phyloP scores from a whole-genome alignment of 495 filamentous ascomycete species.

The Sporormia fimetaria region DNA sequence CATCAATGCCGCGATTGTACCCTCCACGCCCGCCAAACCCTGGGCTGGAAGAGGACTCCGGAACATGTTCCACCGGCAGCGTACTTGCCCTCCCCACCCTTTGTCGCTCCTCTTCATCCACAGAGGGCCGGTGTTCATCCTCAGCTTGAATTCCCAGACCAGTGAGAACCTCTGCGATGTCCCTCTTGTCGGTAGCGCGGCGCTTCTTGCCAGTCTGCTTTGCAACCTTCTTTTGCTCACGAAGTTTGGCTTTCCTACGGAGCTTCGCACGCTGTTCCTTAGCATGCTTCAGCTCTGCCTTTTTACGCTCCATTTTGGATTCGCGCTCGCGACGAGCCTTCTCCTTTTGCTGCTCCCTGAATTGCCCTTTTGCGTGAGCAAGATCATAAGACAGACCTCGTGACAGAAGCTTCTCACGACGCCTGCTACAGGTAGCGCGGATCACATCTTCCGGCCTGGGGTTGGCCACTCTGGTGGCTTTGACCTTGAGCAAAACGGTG shows the following conservation, averaged over 20 bases:
- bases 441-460: constrained; percentile 59
- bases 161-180: constrained; percentile 15
- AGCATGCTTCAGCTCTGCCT: constrained; percentile 19
- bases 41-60: constrained; percentile 20
- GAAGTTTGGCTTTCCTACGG: constrained; percentile 22
- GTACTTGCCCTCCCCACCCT: constrained; percentile 13
- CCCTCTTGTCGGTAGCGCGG: constrained; percentile 2
- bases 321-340: constrained; percentile 40
- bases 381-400: constrained; percentile 75
- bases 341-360: constrained; percentile 54
- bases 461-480: constrained; percentile 46
- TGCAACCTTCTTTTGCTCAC: constrained; percentile 23
- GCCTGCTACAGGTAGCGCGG: constrained; percentile 45
- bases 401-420: constrained; percentile 71
- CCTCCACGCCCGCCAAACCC: constrained; percentile 20
- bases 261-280: constrained; percentile 19
- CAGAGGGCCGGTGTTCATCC: constrained; percentile 9
- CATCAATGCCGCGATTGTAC: constrained; percentile 14
- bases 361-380: constrained; percentile 66
- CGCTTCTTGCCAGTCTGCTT: constrained; percentile 21
- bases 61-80: constrained; percentile 4
- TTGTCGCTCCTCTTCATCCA: constrained; percentile 16
- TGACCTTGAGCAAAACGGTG: constrained; percentile 65
- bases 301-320: constrained; percentile 33
- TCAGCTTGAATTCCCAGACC: constrained; percentile 22